Conservation (phyloP, 371 early-diverging fungal genomes). For the Aphelidium insulamus region DNA sequence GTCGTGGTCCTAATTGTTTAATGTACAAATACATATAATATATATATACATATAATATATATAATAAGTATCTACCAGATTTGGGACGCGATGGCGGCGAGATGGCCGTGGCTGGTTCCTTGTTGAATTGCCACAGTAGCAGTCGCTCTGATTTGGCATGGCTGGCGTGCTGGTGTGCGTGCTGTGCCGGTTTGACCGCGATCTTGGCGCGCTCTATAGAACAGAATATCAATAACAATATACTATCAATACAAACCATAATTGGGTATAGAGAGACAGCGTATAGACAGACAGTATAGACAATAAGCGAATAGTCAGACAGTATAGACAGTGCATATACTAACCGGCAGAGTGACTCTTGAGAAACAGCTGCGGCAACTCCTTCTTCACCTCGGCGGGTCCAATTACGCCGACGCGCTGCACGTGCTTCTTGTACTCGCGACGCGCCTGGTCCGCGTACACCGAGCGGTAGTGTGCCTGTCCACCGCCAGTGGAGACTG, state of each 20-base stretch:
- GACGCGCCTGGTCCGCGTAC: slow-evolving; percentile 12
- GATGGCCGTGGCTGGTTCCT: slow-evolving; percentile 5
- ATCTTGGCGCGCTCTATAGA: slow-evolving; percentile 6
- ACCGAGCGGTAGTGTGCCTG: slow-evolving; percentile 1
- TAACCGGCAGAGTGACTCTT: slow-evolving; percentile 2
- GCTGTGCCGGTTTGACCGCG: too few relatives aligned
- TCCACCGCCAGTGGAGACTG: not conserved
- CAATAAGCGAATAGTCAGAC: not conserved
- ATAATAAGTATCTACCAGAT: slow-evolving; percentile 7
- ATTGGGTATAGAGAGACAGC: not conserved
- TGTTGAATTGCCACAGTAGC: too few relatives aligned
- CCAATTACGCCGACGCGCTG: slow-evolving; percentile 24
- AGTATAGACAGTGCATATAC: not conserved
- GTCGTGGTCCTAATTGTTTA: slow-evolving; percentile 2
- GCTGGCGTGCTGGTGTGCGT: too few relatives aligned
- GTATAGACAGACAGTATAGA: not conserved
- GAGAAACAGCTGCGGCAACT: slow-evolving; percentile 10
- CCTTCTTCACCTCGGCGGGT: slow-evolving; percentile 11
- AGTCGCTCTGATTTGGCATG: too few relatives aligned
- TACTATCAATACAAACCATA: not conserved
- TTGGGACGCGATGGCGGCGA: slow-evolving; percentile 11
- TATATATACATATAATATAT: not conserved
- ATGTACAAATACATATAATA: not conserved
- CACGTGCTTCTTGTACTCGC: slow-evolving; percentile 10
- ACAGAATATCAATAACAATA: not conserved